These are phyloP conservation scores for Penstemon eatonii DNA, from an alignment of 257 asterid species.

Conservation along the genomic window DNA sequence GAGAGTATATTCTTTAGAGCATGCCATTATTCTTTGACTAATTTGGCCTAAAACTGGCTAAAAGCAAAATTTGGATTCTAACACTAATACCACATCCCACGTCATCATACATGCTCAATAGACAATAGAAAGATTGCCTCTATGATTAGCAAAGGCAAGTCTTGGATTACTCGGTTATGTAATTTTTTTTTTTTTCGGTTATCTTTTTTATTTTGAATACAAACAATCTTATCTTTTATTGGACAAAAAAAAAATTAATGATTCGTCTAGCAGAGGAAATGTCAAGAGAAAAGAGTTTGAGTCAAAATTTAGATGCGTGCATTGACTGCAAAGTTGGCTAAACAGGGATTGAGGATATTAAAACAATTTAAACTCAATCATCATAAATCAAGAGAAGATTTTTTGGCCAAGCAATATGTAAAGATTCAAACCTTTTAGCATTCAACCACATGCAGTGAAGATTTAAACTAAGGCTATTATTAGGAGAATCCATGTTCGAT, in stretches of 20 bases:
- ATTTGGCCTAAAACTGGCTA: background rate
- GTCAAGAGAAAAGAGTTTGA: background rate
- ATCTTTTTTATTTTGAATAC: background rate
- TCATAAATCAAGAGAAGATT: slow-evolving; percentile 7
- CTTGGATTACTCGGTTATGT: background rate
- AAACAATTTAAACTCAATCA: too few relatives aligned
- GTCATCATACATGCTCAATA: slow-evolving; percentile 17
- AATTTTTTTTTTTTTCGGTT: too few relatives aligned
- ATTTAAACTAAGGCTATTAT: slow-evolving; percentile 6
- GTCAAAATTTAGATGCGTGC: slow-evolving; percentile 13
- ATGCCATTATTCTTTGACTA: background rate
- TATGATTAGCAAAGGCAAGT: background rate
- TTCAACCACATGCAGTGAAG: slow-evolving; percentile 19
- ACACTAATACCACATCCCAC: slow-evolving; percentile 10
- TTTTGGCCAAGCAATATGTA: slow-evolving; percentile 22
- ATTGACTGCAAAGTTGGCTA: slow-evolving; percentile 21
- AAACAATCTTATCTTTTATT: background rate
- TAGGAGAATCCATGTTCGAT: slow-evolving; percentile 13
- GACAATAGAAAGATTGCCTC: slow-evolving; percentile 13
- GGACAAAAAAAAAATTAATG: too few relatives aligned
- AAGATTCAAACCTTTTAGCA: slow-evolving; percentile 8
- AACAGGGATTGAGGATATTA: background rate
- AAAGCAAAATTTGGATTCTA: background rate
- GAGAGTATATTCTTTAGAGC: slow-evolving; percentile 12
- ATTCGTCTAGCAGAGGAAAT: background rate